Conservation (phyloP, 192 early-diverging fungal species). For the Phlyctochytrium arcticum region DNA sequence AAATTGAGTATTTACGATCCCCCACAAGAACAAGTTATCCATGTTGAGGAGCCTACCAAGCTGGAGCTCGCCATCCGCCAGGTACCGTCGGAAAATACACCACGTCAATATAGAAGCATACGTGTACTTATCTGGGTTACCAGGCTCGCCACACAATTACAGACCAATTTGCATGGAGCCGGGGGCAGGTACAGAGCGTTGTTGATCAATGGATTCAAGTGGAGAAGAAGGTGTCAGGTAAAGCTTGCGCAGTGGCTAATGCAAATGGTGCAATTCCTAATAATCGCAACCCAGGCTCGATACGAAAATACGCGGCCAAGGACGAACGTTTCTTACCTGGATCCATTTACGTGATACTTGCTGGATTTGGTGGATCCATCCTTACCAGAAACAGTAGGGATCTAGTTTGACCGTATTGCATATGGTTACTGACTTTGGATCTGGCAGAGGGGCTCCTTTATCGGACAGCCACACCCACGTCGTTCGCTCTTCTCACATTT, state of each 20-base stretch:
- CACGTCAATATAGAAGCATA: not conserved
- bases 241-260: not conserved
- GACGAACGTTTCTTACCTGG: slow-evolving; percentile 30
- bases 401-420: not conserved
- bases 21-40: slow-evolving; percentile 1
- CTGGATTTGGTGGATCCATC: slow-evolving; percentile 39
- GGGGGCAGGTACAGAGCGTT: slow-evolving; percentile 25
- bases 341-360: slow-evolving; percentile 30
- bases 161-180: slow-evolving; percentile 23
- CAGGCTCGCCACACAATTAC: slow-evolving; percentile 27
- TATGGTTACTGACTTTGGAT: not conserved
- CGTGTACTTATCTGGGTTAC: too few relatives aligned
- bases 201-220: slow-evolving; percentile 33
- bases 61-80: slow-evolving; percentile 33
- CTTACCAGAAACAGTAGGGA: slow-evolving; percentile 30
- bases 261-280: not conserved
- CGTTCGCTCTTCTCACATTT: slow-evolving; percentile 12
- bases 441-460: slow-evolving; percentile 8
- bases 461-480: slow-evolving; percentile 8
- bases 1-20: slow-evolving; percentile 34
- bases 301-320: slow-evolving; percentile 8
- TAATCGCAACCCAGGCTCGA: not conserved
- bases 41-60: slow-evolving; percentile 18
- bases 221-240: slow-evolving; percentile 13
- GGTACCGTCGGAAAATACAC: too few relatives aligned